Conservation (phyloP, 2,329 filamentous ascomycete species). For the Hirsutella thompsonii region DNA sequence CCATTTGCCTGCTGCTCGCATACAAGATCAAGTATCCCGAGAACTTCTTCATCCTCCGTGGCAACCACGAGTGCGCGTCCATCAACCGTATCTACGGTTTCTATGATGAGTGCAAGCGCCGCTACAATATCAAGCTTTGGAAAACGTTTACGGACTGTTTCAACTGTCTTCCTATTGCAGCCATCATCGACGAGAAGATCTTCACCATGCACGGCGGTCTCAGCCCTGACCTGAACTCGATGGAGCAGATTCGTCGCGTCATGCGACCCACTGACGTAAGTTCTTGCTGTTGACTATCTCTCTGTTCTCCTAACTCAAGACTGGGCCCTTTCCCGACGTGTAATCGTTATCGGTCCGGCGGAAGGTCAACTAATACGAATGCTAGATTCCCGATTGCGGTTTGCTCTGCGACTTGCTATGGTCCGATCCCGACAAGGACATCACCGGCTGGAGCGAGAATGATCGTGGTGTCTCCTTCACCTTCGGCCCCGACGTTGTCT, state of each 20-base stretch:
- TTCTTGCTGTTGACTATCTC: no score
- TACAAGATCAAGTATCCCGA: slow-evolving; percentile 99
- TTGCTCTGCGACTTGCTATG: slow-evolving; percentile 94
- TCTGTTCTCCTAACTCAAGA: no score
- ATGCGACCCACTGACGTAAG: slow-evolving; percentile 98
- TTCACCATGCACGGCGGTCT: slow-evolving; percentile 99
- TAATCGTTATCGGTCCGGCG: not conserved
- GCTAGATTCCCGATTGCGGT: slow-evolving; percentile 91
- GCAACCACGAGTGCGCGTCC: slow-evolving; percentile 97
- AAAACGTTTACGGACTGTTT: slow-evolving; percentile 99
- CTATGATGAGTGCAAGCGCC: slow-evolving; percentile 98
- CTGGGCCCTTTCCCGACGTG: not conserved
- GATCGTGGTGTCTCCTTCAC: slow-evolving; percentile 98
- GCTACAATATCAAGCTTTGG: slow-evolving; percentile 99
- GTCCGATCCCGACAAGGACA: slow-evolving; percentile 99
- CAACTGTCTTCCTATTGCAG: slow-evolving; percentile 95
- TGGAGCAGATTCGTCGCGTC: slow-evolving; percentile 98
- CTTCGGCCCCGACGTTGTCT: slow-evolving; percentile 94
- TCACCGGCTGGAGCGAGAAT: slow-evolving; percentile 98
- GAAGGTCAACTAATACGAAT: not conserved
- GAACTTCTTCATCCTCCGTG: slow-evolving; percentile 97
- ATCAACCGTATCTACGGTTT: slow-evolving; percentile 99
- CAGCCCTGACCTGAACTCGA: slow-evolving; percentile 94
- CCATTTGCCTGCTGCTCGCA: slow-evolving; percentile 87
- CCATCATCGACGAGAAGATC: slow-evolving; percentile 99